These are phyloP conservation scores for Mycena filopes DNA, from an alignment of 768 basidiomycete genomes.

Conservation along the genomic window DNA sequence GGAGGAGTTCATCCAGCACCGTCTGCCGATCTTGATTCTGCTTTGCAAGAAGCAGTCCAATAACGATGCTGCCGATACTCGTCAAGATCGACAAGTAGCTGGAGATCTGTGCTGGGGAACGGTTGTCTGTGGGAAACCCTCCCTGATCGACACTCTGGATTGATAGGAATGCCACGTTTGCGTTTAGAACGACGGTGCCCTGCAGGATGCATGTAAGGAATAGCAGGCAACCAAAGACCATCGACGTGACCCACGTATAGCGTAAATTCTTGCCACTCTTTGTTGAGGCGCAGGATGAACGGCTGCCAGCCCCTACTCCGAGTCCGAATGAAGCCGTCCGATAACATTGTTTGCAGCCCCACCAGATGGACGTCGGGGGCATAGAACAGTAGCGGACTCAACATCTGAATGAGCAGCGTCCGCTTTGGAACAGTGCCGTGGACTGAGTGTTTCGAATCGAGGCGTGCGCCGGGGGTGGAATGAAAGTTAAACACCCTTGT, in stretches of 20 bases:
- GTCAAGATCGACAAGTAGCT: constrained; percentile 61
- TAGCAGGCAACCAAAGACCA: neutral
- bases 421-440: constrained; percentile 40
- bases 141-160: constrained; percentile 55
- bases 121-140: constrained; percentile 12
- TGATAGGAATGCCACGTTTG: constrained; percentile 69
- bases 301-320: constrained; percentile 56
- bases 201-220: constrained; percentile 38
- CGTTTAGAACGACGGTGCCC: constrained; percentile 68
- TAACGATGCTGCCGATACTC: constrained; percentile 61
- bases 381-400: constrained; percentile 60
- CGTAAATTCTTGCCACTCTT: constrained; percentile 63
- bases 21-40: constrained; percentile 50
- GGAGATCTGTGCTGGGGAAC: constrained; percentile 58
- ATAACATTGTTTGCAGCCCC: constrained; percentile 58
- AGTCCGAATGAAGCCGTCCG: constrained; percentile 55
- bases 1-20: constrained; percentile 44
- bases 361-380: constrained; percentile 60
- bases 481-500: constrained; percentile 58
- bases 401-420: constrained; percentile 50
- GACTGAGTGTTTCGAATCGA: constrained; percentile 57
- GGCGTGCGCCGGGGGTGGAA: constrained; percentile 57
- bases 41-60: constrained; percentile 58
- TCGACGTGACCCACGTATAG: constrained; percentile 55
- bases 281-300: constrained; percentile 55